Base-by-base conservation (phyloP, 257 asterid genomes). In the Nicotiana benthamiana region DNA sequence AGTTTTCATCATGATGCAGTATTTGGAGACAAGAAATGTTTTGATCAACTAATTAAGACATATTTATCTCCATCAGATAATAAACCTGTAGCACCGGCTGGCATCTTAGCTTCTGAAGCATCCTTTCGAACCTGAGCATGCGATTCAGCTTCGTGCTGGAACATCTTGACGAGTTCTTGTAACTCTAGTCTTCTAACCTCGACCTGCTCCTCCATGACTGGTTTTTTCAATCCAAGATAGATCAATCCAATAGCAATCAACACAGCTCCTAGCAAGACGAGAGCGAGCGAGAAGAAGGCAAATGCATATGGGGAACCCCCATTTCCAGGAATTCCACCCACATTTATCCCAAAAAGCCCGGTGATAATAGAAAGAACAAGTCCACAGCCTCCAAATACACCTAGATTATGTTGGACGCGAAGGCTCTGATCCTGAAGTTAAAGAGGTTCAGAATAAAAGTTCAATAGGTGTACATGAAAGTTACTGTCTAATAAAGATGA, bases 351-450 rank as follows among this genome's bases (percentile, higher is more conserved):
- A 80, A 93, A 95, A 66, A 95, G 82, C 63, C 99, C 99, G 0
- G 97, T 91, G 80, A 95, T 86, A 76, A 93, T 92, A 79, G 98
- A 91, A 79, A 95, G 97, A 75, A 95, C 89, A 12, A 95, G 94
- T 72, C 99, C 99, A 59, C 98, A 89, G 75, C 99, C 99, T 83
- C 99, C 99, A 62, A 93, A 95, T n/a, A 95, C 98, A 0, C 97
- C 87, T 86, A 95, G 85, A 84, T 95, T 95, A 80, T 95, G 99
- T 52, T 97, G 91, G 13, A 95, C 97, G 1, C 93, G 86, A 13
- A 95, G 98, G 93, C 98, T 95, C 82, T 88, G 88, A 83, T 95
- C 99, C 98, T 95, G 95, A 61, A 36, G 86, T 48, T 62, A 24
- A 12, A 15, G 16, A 74, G 27, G 26, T 46, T 46, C 40, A 15